These are phyloP conservation scores for Salmacisia buchloeana DNA, from an alignment of 1,284 basidiomycete genomes.

Conservation along the genomic window DNA sequence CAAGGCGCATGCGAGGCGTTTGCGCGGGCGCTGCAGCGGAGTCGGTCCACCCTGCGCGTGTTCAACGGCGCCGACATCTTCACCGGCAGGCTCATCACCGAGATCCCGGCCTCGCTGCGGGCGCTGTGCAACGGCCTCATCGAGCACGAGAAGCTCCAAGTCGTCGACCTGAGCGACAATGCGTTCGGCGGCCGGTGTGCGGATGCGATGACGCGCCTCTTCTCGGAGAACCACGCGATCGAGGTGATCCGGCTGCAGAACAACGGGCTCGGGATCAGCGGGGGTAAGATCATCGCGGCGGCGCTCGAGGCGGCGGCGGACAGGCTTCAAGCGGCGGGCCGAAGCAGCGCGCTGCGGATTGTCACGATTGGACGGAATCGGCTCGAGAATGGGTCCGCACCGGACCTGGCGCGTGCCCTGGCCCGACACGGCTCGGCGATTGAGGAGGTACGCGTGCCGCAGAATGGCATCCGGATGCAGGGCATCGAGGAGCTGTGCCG, in stretches of 20 bases:
- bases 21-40: slow-evolving; percentile 70
- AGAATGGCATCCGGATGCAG: slow-evolving; percentile 94
- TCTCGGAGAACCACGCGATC: slow-evolving; percentile 58
- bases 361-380: slow-evolving; percentile 92
- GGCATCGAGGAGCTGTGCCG: slow-evolving; percentile 75
- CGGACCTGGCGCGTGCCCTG: slow-evolving; percentile 80
- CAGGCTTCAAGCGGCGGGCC: slow-evolving; percentile 63
- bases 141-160: slow-evolving; percentile 70
- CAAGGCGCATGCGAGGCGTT: slow-evolving; percentile 83
- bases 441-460: slow-evolving; percentile 81
- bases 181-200: slow-evolving; percentile 94
- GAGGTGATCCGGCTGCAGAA: slow-evolving; percentile 87
- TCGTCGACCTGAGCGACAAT: slow-evolving; percentile 90
- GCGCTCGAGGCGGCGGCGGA: slow-evolving; percentile 75
- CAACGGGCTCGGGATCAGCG: slow-evolving; percentile 91
- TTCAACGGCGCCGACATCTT: slow-evolving; percentile 77
- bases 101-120: slow-evolving; percentile 84
- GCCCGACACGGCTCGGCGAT: slow-evolving; percentile 67
- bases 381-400: slow-evolving; percentile 82
- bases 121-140: slow-evolving; percentile 83
- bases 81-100: slow-evolving; percentile 88
- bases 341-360: slow-evolving; percentile 66
- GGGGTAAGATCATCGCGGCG: slow-evolving; percentile 76
- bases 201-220: slow-evolving; percentile 84
- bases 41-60: slow-evolving; percentile 67